phyloP scores from a whole-genome alignment of 2,329 filamentous ascomycete genomes.

The Achaetomium macrosporum region DNA sequence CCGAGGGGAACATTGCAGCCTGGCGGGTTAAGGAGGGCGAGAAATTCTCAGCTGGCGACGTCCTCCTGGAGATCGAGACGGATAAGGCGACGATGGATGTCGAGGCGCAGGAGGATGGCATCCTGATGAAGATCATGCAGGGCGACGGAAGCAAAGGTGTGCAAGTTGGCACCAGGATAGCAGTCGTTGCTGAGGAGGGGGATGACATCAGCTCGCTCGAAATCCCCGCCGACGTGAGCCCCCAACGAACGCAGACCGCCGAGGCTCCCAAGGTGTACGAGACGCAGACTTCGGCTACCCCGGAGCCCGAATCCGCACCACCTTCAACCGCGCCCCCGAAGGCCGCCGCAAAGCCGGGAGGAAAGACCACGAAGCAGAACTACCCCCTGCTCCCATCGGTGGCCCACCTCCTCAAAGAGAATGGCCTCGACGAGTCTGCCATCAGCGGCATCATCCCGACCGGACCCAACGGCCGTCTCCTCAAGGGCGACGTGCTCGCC shows the following conservation, averaged over 20 bases:
- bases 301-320: constrained; percentile 24
- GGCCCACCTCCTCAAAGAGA: constrained; percentile 69
- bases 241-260: constrained; percentile 30
- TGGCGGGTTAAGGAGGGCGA: constrained; percentile 90
- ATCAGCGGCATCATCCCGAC: constrained; percentile 78
- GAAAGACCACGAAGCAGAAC: constrained; percentile 56
- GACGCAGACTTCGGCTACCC: constrained; percentile 9
- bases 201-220: constrained; percentile 72
- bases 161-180: constrained; percentile 75
- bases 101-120: constrained; percentile 83
- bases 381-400: constrained; percentile 81
- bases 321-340: constrained; percentile 8
- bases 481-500: constrained; percentile 93
- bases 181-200: constrained; percentile 72
- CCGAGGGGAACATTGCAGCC: constrained; percentile 77
- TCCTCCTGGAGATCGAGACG: constrained; percentile 86
- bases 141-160: constrained; percentile 69
- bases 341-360: constrained; percentile 36
- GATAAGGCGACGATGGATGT: constrained; percentile 95
- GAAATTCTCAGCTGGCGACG: constrained; percentile 73
- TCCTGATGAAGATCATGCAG: constrained; percentile 76
- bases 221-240: constrained; percentile 63
- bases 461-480: constrained; percentile 77
- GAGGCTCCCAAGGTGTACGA: constrained; percentile 11
- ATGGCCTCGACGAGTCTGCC: constrained; percentile 69